Evolutionary conservation across 2,329 filamentous ascomycete genomes (phyloP).

Genomic region (Furcasterigmium sp.): DNA sequence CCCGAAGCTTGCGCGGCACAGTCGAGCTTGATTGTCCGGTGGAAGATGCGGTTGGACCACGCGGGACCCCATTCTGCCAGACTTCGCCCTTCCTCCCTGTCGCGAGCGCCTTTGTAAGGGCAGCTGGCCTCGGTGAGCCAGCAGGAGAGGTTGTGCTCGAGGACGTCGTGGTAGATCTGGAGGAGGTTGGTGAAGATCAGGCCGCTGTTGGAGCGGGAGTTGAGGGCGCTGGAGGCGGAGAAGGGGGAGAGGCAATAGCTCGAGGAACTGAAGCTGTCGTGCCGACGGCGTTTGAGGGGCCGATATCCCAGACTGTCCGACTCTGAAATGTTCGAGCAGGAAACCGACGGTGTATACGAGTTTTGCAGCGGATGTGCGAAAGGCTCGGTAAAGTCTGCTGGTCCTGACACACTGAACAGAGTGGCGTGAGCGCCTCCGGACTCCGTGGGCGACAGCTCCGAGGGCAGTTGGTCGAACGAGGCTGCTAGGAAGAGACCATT

Average conservation of each 20-base stretch:
- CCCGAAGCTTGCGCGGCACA: slow-evolving; percentile 31
- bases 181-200: slow-evolving; percentile 38
- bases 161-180: slow-evolving; percentile 47
- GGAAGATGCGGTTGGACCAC: slow-evolving; percentile 45
- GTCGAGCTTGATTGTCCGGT: slow-evolving; percentile 42
- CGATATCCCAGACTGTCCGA: not conserved
- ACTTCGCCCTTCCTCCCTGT: slow-evolving; percentile 16
- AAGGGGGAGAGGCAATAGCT: slow-evolving; percentile 8
- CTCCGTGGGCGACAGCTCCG: no score
- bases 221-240: slow-evolving; percentile 15
- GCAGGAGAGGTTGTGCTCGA: slow-evolving; percentile 47
- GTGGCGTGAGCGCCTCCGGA: not conserved
- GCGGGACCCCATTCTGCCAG: slow-evolving; percentile 28
- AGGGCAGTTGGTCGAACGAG: no score
- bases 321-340: not conserved
- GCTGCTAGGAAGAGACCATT: no score
- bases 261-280: not conserved
- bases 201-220: slow-evolving; percentile 20
- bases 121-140: slow-evolving; percentile 50
- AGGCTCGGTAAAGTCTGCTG: not conserved
- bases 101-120: slow-evolving; percentile 29
- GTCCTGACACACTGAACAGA: not conserved
- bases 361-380: not conserved
- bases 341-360: not conserved
- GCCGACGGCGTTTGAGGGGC: not conserved